phyloP scores from a whole-genome alignment of 164 flowering plant species.

The Buxus sempervirens region DNA sequence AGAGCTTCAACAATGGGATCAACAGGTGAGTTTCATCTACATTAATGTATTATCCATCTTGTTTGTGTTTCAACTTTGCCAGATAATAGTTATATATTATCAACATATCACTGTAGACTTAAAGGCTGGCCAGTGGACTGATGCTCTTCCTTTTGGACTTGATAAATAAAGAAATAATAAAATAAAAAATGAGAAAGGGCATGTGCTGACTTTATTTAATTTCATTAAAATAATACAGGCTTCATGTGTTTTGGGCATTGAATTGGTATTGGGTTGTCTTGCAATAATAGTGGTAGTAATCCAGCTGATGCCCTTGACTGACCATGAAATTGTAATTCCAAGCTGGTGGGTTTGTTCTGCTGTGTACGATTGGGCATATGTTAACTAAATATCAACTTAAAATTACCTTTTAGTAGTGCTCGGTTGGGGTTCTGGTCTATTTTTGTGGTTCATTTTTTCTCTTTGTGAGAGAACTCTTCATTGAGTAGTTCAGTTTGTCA shows the following conservation, averaged over 20 bases:
- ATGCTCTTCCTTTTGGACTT: background rate
- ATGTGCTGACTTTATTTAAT: no score
- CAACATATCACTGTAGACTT: background rate
- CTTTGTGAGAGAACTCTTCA: no score
- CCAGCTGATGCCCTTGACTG: background rate
- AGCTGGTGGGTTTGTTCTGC: background rate
- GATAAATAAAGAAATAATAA: no score
- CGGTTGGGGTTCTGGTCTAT: no score
- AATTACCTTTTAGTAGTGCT: no score
- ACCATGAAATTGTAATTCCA: background rate
- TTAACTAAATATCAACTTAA: no score
- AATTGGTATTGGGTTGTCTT: background rate
- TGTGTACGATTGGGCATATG: background rate
- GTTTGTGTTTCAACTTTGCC: background rate
- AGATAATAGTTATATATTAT: no score
- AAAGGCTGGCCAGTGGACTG: background rate
- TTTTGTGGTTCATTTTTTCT: no score
- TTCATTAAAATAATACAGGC: background rate
- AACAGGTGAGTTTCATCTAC: conserved; percentile 52
- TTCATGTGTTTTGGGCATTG: background rate
- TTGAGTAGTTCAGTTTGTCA: no score
- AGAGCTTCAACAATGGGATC: conserved; percentile 97
- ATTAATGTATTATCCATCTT: background rate
- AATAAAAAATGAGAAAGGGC: background rate
- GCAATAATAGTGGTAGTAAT: background rate